These are phyloP conservation scores for Populus alba DNA, from an alignment of 345 rosid species.

Conservation along the genomic window DNA sequence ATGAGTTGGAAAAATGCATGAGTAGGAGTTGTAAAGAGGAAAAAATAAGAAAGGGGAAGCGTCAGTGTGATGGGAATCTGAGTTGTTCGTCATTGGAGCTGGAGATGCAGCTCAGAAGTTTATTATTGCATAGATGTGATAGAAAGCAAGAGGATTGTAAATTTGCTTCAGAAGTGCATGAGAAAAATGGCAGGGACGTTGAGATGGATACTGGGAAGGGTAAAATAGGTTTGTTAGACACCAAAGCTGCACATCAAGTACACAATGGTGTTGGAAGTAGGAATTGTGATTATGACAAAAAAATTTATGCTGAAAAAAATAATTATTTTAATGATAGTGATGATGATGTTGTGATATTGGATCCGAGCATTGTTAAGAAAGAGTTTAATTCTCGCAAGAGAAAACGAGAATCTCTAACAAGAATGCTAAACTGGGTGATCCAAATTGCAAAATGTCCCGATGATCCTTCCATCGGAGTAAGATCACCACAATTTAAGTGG, in stretches of 20 bases:
- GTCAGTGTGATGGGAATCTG: slow-evolving; percentile 21
- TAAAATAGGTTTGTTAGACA: slow-evolving; percentile 7
- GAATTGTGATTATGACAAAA: slow-evolving; percentile 26
- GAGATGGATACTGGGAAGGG: slow-evolving; percentile 12
- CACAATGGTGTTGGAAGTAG: slow-evolving; percentile 12
- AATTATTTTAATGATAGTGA: background rate
- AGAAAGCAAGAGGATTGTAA: slow-evolving; percentile 20
- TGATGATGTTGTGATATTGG: slow-evolving; percentile 13
- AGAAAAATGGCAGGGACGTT: slow-evolving; percentile 13
- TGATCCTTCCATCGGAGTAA: slow-evolving; percentile 42
- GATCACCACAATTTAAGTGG: slow-evolving; percentile 46
- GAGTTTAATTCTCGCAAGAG: slow-evolving; percentile 32
- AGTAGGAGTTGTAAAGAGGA: slow-evolving; percentile 18
- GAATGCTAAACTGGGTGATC: slow-evolving; percentile 62
- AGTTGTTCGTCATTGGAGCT: slow-evolving; percentile 38
- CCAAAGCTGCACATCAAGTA: slow-evolving; percentile 15
- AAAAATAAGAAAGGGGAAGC: slow-evolving; percentile 25
- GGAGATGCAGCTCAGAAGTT: slow-evolving; percentile 42
- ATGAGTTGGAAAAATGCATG: slow-evolving; percentile 53
- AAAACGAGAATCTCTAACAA: slow-evolving; percentile 40
- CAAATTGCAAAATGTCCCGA: slow-evolving; percentile 48
- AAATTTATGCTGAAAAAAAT: background rate
- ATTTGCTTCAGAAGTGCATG: slow-evolving; percentile 15
- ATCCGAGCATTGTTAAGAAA: slow-evolving; percentile 14
- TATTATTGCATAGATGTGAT: slow-evolving; percentile 28